Conservation (phyloP, 768 basidiomycete genomes). For the Harrya chromipes region DNA sequence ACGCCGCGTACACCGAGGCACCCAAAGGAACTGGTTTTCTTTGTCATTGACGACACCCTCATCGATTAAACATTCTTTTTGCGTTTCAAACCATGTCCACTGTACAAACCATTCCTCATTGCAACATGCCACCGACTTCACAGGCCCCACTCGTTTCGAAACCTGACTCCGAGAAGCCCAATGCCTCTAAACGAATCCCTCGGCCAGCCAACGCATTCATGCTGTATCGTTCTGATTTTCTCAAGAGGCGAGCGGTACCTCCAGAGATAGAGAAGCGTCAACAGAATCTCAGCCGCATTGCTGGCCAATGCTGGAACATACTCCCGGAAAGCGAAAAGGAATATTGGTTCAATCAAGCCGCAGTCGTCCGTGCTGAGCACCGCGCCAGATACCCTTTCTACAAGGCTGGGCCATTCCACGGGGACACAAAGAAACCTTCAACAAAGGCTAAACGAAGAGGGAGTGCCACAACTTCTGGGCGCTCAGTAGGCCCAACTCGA, state of each 20-base stretch:
- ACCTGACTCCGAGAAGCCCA: conserved; percentile 3
- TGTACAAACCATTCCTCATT: not conserved
- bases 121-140: conserved; percentile 7
- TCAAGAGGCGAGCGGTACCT: conserved; percentile 42
- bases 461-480: conserved; percentile 33
- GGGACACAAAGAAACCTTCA: conserved; percentile 9
- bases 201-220: conserved; percentile 59
- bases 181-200: conserved; percentile 34
- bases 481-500: conserved; percentile 34
- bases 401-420: conserved; percentile 28
- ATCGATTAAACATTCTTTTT: not conserved
- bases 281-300: conserved; percentile 52
- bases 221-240: conserved; percentile 51
- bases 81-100: not conserved
- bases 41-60: not conserved
- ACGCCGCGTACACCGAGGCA: not conserved
- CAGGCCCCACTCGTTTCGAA: not conserved
- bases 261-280: conserved; percentile 48
- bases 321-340: conserved; percentile 35
- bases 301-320: conserved; percentile 51
- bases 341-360: conserved; percentile 36
- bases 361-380: conserved; percentile 26
- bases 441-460: conserved; percentile 32
- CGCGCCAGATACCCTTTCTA: conserved; percentile 27
- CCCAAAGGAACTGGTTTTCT: conserved; percentile 1